Conservation (phyloP, 2,329 filamentous ascomycete genomes). For the Fusarium sp. region DNA sequence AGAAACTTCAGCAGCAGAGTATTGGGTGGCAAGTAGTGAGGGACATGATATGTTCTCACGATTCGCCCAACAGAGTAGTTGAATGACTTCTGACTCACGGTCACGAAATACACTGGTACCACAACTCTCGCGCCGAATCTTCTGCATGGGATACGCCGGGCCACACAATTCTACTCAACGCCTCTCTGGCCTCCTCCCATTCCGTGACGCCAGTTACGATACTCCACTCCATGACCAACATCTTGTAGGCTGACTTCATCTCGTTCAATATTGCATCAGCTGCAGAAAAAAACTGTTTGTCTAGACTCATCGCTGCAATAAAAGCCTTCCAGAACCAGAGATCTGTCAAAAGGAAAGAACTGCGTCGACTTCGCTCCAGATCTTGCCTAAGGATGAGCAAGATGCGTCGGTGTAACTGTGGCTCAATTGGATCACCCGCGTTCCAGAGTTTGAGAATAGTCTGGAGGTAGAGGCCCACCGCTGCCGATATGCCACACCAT, state of each 20-base stretch:
- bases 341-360: not conserved
- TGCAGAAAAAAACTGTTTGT: not conserved
- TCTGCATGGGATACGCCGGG: slow-evolving; percentile 11
- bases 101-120: slow-evolving; percentile 11
- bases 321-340: slow-evolving; percentile 44
- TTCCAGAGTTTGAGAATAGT: slow-evolving; percentile 33
- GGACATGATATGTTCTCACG: slow-evolving; percentile 19
- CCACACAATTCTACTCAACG: slow-evolving; percentile 20
- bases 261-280: not conserved
- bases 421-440: slow-evolving; percentile 32
- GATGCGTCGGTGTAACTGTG: slow-evolving; percentile 21
- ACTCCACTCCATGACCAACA: slow-evolving; percentile 28
- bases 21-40: slow-evolving; percentile 39
- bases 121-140: not conserved
- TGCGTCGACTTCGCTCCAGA: not conserved
- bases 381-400: slow-evolving; percentile 29
- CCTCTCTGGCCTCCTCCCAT: slow-evolving; percentile 14
- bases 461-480: slow-evolving; percentile 31
- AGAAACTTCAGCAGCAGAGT: slow-evolving; percentile 40
- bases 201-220: not conserved
- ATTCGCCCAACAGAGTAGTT: not conserved
- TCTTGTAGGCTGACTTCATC: not conserved
- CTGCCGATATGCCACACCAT: slow-evolving; percentile 33
- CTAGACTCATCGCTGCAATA: slow-evolving; percentile 34
- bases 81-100: not conserved